Base-by-base conservation (phyloP, 1,139 yeast species). In the Pichia norvegensis region DNA sequence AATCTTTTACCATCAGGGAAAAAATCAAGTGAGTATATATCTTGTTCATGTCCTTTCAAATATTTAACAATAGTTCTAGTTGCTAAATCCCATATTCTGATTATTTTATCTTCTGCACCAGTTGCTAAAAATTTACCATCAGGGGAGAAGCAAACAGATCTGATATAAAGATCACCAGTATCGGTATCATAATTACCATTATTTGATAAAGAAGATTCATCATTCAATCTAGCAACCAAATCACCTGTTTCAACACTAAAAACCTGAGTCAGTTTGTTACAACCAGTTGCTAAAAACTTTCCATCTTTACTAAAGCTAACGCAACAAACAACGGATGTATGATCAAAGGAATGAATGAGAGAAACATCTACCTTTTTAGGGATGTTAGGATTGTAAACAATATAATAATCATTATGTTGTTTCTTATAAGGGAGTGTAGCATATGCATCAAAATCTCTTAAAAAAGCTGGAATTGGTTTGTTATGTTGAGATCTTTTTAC, bases 71-170 rank as follows among this genome's bases (percentile, higher is more conserved):
- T 86, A 61, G 92, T 80, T 67, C 90, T 80, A 36, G 94, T 79
- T 45, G 85, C 77, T 64, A 92, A 79, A 65, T 92, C 97, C 98
- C 98, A 92, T 61, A 92, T 90, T 66, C 98, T 79, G 59, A 92
- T 92, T 62, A 87, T 81, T 67, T 87, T 88, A 68, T 92, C 98
- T 69, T 92, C 98, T 38, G 97, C 97, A 62, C 98, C 98, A 17
- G 97, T 92, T 31, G 97, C 97, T 60, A 92, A 76, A 59, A 78
- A 85, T 67, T 87, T 86, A 46, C 97, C 97, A 68, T 90, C 97
- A 40, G 97, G 97, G 2, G 95, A 85, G 69, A 92, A 90, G 65
- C 97, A 90, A 44, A 92, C 97, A 1, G 95, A 85, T 61, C 97
- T 79, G 58, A 90, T 88, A 68, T 92, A 92, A 61, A 92, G 73